Percentiles rank a stretch among this genome's conserved stretches.
Evolutionary conservation across 257 asterid genomes (phyloP).

Genomic region (Cordia subcordata): DNA sequence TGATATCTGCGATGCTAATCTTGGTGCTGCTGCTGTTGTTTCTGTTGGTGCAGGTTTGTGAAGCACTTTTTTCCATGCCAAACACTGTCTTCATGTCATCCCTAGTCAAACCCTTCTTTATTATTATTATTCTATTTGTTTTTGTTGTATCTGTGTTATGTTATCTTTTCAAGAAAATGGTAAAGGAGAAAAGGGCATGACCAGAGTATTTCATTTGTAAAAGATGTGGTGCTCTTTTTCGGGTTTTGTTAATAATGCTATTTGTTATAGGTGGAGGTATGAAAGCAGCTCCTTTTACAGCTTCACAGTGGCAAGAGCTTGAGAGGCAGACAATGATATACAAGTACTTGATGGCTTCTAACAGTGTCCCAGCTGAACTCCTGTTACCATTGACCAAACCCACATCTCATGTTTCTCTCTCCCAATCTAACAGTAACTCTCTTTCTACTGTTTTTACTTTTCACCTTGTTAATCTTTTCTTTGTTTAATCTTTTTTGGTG

Average conservation of each 20-base stretch:
- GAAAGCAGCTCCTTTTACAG: slow-evolving; percentile 43
- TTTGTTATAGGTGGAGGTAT: slow-evolving; percentile 12
- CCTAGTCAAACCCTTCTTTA: slow-evolving; percentile 16
- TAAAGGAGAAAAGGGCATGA: neutral
- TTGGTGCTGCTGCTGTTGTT: slow-evolving; percentile 10
- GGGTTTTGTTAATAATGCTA: neutral
- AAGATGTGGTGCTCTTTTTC: slow-evolving; percentile 4
- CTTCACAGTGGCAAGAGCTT: slow-evolving; percentile 57
- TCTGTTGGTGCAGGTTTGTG: slow-evolving; percentile 16
- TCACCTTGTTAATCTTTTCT: neutral
- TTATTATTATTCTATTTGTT: slow-evolving; percentile 5
- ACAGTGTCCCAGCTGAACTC: slow-evolving; percentile 59
- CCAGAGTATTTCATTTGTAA: neutral
- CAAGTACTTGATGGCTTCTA: slow-evolving; percentile 48
- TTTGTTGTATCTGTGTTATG: neutral
- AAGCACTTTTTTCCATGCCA: slow-evolving; percentile 10
- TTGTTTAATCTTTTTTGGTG: neutral
- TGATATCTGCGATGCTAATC: slow-evolving; percentile 18
- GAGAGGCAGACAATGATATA: slow-evolving; percentile 57
- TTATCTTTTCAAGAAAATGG: neutral
- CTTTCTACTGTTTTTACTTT: neutral
- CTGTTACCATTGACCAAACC: slow-evolving; percentile 19
- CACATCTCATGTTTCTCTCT: slow-evolving; percentile 16
- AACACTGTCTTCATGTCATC: slow-evolving; percentile 6
- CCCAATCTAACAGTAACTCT: slow-evolving; percentile 43